These are phyloP conservation scores for Litchi chinensis DNA, from an alignment of 345 rosid species.

Conservation along the genomic window DNA sequence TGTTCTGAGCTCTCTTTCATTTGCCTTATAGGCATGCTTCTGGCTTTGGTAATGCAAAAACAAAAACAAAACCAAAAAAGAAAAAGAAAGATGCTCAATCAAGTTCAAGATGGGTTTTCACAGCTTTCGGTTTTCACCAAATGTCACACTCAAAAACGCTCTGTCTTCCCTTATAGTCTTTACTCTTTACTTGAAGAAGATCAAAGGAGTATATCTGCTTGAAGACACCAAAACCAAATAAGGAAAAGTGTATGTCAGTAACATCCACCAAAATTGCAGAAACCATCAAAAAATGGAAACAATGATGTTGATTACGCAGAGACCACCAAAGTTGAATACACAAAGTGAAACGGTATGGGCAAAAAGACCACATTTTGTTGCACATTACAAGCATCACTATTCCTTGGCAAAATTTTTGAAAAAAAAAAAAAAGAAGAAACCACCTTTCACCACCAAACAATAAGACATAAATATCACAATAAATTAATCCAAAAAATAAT, in stretches of 20 bases:
- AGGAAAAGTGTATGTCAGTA: constrained; percentile 46
- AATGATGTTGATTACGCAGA: constrained; percentile 27
- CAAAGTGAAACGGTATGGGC: constrained; percentile 28
- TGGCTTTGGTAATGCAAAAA: constrained; percentile 14
- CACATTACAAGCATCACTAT: constrained; percentile 43
- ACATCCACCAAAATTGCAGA: constrained; percentile 30
- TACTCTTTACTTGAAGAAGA: constrained; percentile 23
- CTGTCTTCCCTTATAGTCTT: constrained; percentile 24
- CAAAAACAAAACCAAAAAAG: background rate
- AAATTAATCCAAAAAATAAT: constrained; percentile 3
- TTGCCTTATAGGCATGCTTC: constrained; percentile 77
- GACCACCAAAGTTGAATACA: constrained; percentile 25
- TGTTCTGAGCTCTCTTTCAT: constrained; percentile 85
- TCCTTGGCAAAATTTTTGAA: constrained; percentile 30
- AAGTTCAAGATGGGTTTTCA: constrained; percentile 5
- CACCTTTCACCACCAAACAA: constrained; percentile 25
- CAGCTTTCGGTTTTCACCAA: constrained; percentile 28
- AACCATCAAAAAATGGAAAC: constrained; percentile 28
- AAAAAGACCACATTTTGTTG: constrained; percentile 28
- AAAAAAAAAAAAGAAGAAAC: background rate
- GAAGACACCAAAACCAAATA: constrained; percentile 21
- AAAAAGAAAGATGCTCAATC: constrained; percentile 17
- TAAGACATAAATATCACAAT: background rate
- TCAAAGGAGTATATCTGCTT: constrained; percentile 24
- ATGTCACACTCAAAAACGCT: constrained; percentile 27